These are phyloP conservation scores for Carpinus viminea DNA, from an alignment of 306 rosid species.

Conservation along the genomic window DNA sequence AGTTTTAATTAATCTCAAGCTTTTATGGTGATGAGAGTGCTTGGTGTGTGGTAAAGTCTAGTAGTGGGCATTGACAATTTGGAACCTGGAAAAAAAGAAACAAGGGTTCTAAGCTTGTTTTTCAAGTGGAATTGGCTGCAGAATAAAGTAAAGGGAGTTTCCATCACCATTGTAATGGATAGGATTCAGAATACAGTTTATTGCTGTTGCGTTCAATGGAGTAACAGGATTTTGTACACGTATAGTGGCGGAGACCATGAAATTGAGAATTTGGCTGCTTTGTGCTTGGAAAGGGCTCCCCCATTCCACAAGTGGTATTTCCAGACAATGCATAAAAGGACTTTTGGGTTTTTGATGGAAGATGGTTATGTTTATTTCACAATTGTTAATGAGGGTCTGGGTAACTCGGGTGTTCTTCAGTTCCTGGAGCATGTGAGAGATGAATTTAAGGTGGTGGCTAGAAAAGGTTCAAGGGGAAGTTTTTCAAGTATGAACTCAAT, in stretches of 20 bases:
- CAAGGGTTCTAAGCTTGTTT: slow-evolving; percentile 17
- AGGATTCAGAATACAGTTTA: slow-evolving; percentile 58
- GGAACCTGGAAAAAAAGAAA: slow-evolving; percentile 6
- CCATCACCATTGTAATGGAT: slow-evolving; percentile 41
- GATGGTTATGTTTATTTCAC: slow-evolving; percentile 68
- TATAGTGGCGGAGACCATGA: slow-evolving; percentile 58
- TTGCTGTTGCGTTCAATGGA: slow-evolving; percentile 75
- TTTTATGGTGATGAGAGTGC: slow-evolving; percentile 6
- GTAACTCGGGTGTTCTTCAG: slow-evolving; percentile 58
- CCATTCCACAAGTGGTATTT: slow-evolving; percentile 78
- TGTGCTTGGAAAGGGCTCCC: slow-evolving; percentile 75
- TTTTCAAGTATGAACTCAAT: slow-evolving; percentile 53
- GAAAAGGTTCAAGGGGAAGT: slow-evolving; percentile 67
- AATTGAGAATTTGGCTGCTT: slow-evolving; percentile 52
- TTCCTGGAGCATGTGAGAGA: slow-evolving; percentile 80
- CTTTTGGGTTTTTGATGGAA: slow-evolving; percentile 73
- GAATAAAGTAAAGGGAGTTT: slow-evolving; percentile 22
- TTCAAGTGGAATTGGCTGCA: slow-evolving; percentile 25
- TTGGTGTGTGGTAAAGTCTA: slow-evolving; percentile 9
- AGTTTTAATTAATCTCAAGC: slow-evolving; percentile 13
- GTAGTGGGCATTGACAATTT: slow-evolving; percentile 23
- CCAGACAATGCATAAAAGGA: slow-evolving; percentile 64
- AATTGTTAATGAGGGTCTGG: slow-evolving; percentile 62
- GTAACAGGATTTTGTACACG: slow-evolving; percentile 52
- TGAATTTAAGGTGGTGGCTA: slow-evolving; percentile 59